Conservation (phyloP, 192 early-diverging fungal species). For the Backusella liffmaniae region DNA sequence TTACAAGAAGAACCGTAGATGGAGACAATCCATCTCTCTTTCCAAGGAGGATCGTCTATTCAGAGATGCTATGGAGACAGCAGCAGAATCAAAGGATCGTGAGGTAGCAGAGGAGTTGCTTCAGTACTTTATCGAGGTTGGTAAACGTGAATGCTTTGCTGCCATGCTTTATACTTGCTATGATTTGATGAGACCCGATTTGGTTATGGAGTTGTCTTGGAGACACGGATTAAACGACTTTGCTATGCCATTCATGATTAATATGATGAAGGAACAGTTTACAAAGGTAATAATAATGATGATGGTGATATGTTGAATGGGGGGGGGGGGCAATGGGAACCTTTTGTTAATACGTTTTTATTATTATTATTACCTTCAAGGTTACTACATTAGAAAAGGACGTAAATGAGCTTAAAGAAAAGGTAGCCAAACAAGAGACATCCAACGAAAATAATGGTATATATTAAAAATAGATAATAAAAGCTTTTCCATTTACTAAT, state of each 20-base stretch:
- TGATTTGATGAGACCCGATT: constrained; percentile 89
- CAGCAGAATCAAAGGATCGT: constrained; percentile 79
- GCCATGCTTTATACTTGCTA: constrained; percentile 94
- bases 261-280: constrained; percentile 84
- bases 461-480: not conserved
- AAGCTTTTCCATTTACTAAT: not conserved
- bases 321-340: not conserved
- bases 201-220: constrained; percentile 96
- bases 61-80: constrained; percentile 99
- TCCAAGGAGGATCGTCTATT: constrained; percentile 97
- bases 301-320: too few relatives aligned
- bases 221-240: constrained; percentile 85
- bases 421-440: constrained; percentile 48
- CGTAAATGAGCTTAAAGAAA: constrained; percentile 55
- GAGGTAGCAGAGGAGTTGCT: constrained; percentile 94
- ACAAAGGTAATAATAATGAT: constrained; percentile 57
- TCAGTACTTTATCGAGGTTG: constrained; percentile 91
- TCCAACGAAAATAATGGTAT: constrained; percentile 30
- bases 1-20: constrained; percentile 96
- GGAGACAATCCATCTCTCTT: constrained; percentile 91
- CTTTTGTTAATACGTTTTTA: not conserved
- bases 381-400: constrained; percentile 54
- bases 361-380: constrained; percentile 1
- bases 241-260: constrained; percentile 99
- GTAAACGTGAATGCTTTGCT: constrained; percentile 92